Evolutionary conservation across 257 asterid genomes (phyloP).

Genomic region (Galeopsis tetrahit): DNA sequence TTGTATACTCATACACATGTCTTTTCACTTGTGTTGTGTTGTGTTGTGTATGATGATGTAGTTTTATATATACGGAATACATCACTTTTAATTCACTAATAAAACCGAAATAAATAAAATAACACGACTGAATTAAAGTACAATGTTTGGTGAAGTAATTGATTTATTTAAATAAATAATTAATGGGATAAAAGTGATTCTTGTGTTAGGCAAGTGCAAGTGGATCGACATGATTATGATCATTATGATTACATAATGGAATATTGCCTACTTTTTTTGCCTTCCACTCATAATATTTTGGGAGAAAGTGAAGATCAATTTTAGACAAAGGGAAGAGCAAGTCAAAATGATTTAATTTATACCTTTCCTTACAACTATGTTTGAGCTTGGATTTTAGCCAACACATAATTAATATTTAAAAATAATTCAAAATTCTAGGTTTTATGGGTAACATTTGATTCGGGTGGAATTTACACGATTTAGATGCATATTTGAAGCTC

Average conservation of each 20-base stretch:
- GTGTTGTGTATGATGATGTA: no score
- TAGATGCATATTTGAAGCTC: no score
- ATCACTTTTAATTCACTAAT: background rate
- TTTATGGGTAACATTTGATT: background rate
- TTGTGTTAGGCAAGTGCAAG: slow-evolving; percentile 43
- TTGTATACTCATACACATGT: background rate
- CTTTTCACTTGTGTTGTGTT: no score
- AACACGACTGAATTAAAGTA: background rate
- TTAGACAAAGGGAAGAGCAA: slow-evolving; percentile 21
- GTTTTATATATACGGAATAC: background rate
- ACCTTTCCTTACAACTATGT: background rate
- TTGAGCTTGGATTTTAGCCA: slow-evolving; percentile 14
- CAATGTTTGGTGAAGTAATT: background rate
- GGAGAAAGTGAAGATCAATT: background rate
- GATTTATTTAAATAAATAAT: background rate
- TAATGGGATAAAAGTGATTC: slow-evolving; percentile 25
- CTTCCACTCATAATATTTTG: slow-evolving; percentile 27
- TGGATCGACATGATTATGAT: slow-evolving; percentile 43
- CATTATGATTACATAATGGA: slow-evolving; percentile 29
- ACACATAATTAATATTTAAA: background rate
- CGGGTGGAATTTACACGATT: no score
- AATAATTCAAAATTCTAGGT: background rate
- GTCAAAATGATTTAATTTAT: slow-evolving; percentile 21
- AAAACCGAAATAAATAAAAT: no score
- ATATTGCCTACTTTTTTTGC: slow-evolving; percentile 36